Base-by-base conservation (phyloP, 257 asterid genomes). In the Plantago ovata region DNA sequence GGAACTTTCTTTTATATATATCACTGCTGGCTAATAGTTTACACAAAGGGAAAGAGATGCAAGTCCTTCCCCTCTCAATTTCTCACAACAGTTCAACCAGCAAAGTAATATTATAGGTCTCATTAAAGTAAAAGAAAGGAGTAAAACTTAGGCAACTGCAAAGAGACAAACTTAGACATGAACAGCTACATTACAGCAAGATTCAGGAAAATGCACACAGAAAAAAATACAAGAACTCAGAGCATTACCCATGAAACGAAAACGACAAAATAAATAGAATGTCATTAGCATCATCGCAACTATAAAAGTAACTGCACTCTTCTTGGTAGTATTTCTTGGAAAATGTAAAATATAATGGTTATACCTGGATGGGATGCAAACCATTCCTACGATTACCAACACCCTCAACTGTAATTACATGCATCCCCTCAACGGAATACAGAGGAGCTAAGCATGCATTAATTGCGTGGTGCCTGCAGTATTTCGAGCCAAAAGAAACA, bases 381-480 rank as follows among this genome's bases (percentile, higher is more conserved):
- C 98, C 97, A 63, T 52, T 62, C 75, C 80, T 88, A 48, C 71
- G 73, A 73, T 74, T 92, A 59, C 98, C 98, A 21, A 92, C 68
- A 51, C 96, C 96, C 74, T 92, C 98, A 57, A 92, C 95, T 14
- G 98, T 92, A 68, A 92, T 82, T 56, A 88, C 88, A 59, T 92
- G 98, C 95, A 85, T 88, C 78, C 96, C 96, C 84, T 92, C 98
- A 22, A 92, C 84, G 10, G 98, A 85, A 81, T 88, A 85, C 19
- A 92, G 70, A 63, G 98, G 98, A 76, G 98, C 94, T 89, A 92
- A 80, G 79, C 98, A 92, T 20, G 97, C 98, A 58, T 92, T 92
- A 42, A 92, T 47, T 16, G 98, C 86, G 18, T 59, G 77, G 76
- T 92, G 96, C 93, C 98, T 92, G 75, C 38, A 70, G 16, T 12